Evolutionary conservation across 345 rosid genomes (phyloP), one percentile per base, ranked within the genome.

Genomic region (Eucalyptus dawsonii): DNA sequence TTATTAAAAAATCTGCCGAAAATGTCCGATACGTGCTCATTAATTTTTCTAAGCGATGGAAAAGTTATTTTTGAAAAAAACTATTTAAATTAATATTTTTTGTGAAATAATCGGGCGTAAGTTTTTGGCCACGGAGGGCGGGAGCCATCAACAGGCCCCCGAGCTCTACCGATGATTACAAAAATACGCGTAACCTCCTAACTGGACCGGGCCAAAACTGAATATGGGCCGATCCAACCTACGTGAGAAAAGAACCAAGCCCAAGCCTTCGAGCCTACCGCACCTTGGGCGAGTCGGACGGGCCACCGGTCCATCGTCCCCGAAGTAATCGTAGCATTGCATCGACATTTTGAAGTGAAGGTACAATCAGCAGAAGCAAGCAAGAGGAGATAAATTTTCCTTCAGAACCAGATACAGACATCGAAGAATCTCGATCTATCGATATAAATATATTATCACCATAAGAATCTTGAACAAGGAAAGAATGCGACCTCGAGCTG

Each of bases 401-500:
- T 40, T 40, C 1, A 11, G 47, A 76, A 21, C 47, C 42, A 37
- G 47, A 37, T 37, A 1, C 27, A 56, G 83, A 76, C 83, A 87
- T 56, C 1, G 47, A n/a, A 87, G 16, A 56, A 58, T 62, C 65
- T 54, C 44, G 53, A 47, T 72, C 13, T 87, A 31, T 60, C 25
- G 72, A 62, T 88, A 69, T 72, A 69, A 88, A 9, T 29, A 9
- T 29, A 88, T 47, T 31, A 86, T 69, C 50, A 14, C 14, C 62
- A 91, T 86, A 72, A 85, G 92, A 92, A 83, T 83, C 86, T 88
- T n/a, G 19, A 86, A 42, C 53, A 86, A 72, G 83, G 88, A 92
- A 94, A 94, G 95, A 94, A 94, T 93, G 90, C 50, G 96, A 94
- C 93, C 93, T 93, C 95, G 93, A 94, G 96, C 91, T 93, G 94